Conservation (phyloP, 106 monocot genomes). For the Dioscorea alata region DNA sequence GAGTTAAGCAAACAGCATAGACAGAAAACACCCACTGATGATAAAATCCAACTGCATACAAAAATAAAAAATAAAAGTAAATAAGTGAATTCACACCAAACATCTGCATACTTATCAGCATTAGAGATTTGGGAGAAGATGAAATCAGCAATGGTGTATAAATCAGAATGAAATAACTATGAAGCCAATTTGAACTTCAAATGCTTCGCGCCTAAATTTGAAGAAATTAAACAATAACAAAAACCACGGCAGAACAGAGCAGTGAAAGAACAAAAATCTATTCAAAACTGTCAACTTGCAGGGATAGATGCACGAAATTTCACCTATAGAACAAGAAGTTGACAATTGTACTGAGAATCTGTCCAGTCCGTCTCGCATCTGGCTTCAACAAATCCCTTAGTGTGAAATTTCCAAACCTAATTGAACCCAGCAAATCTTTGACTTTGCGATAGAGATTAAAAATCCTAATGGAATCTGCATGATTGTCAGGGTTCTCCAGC, state of each 20-base stretch:
- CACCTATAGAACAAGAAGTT: constrained; percentile 69
- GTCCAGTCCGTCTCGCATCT: constrained; percentile 27
- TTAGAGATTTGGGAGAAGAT: not conserved
- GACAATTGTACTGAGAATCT: constrained; percentile 57
- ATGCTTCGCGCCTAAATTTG: not conserved
- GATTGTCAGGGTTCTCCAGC: constrained; percentile 67
- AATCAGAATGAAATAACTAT: not conserved
- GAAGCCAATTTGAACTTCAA: not conserved
- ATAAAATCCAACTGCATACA: too few relatives aligned
- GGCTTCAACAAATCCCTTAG: constrained; percentile 55
- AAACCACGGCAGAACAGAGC: not conserved
- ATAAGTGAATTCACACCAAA: too few relatives aligned
- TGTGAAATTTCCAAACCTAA: constrained; percentile 23
- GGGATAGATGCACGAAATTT: not conserved
- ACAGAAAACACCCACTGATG: too few relatives aligned
- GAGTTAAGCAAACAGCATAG: not conserved
- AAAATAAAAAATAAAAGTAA: too few relatives aligned
- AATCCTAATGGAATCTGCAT: constrained; percentile 21
- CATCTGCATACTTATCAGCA: too few relatives aligned
- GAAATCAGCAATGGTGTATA: not conserved
- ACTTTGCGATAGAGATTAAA: constrained; percentile 34
- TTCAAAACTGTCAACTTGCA: not conserved
- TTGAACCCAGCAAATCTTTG: constrained; percentile 28
- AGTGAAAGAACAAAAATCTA: not conserved
- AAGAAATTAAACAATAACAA: not conserved